Evolutionary conservation across 495 filamentous ascomycete genomes (phyloP).

Genomic region (Annulohypoxylon nitens): DNA sequence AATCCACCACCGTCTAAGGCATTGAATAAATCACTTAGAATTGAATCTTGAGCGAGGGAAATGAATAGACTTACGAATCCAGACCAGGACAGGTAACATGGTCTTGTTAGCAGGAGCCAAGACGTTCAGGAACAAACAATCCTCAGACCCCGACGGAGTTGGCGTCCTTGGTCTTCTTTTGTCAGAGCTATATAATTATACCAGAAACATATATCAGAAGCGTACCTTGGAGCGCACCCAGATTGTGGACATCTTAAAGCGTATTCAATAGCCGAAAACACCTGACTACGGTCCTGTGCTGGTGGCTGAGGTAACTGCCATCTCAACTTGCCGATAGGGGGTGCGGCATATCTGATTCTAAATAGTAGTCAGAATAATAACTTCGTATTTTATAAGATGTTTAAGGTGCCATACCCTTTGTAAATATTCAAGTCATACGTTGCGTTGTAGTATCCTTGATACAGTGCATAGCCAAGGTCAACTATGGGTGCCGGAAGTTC

Average conservation of each 20-base stretch:
- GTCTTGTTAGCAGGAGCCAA: slow-evolving; percentile 53
- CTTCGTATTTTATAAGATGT: background rate
- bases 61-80: slow-evolving; percentile 53
- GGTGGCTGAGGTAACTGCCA: slow-evolving; percentile 52
- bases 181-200: slow-evolving; percentile 17
- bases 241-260: slow-evolving; percentile 47
- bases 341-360: slow-evolving; percentile 54
- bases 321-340: slow-evolving; percentile 49
- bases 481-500: slow-evolving; percentile 38
- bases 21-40: slow-evolving; percentile 1
- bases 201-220: background rate
- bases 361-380: slow-evolving; percentile 9
- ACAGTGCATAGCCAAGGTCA: slow-evolving; percentile 51
- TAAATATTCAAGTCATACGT: slow-evolving; percentile 45
- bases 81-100: slow-evolving; percentile 58
- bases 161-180: background rate
- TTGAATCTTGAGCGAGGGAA: background rate
- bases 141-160: slow-evolving; percentile 49
- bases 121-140: slow-evolving; percentile 62
- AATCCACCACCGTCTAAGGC: slow-evolving; percentile 62
- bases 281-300: slow-evolving; percentile 40
- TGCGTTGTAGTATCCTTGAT: slow-evolving; percentile 50
- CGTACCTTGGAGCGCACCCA: slow-evolving; percentile 22
- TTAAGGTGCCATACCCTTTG: slow-evolving; percentile 38
- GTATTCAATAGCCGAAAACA: slow-evolving; percentile 42